These are phyloP conservation scores for Pulicaria dysenterica DNA, from an alignment of 129 eudicot genomes.

Conservation along the genomic window DNA sequence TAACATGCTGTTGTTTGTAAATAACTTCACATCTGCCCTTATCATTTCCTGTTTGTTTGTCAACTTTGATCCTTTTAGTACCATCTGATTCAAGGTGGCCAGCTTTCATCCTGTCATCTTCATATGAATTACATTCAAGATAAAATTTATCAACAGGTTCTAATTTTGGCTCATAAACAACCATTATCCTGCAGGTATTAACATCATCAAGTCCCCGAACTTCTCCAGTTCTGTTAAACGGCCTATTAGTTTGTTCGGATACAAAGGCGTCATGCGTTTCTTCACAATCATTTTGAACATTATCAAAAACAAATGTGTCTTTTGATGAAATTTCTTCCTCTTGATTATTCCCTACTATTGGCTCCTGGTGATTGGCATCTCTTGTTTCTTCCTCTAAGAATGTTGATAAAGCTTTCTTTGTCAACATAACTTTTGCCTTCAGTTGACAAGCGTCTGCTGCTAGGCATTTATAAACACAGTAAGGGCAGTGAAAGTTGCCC, in stretches of 20 bases:
- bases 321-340: constrained; percentile 16
- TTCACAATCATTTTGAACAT: not conserved
- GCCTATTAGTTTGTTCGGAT: constrained; percentile 21
- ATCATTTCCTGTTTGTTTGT: constrained; percentile 15
- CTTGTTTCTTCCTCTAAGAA: constrained; percentile 40
- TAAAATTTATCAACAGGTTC: constrained; percentile 20
- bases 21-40: constrained; percentile 12
- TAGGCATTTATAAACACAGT: constrained; percentile 50
- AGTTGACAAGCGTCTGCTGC: constrained; percentile 29
- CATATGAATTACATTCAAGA: constrained; percentile 2
- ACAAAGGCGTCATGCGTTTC: constrained; percentile 20
- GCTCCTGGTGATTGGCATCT: constrained; percentile 20
- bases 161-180: constrained; percentile 25
- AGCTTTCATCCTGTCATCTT: constrained; percentile 15
- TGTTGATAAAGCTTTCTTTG: constrained; percentile 46
- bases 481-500: constrained; percentile 67
- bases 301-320: constrained; percentile 19
- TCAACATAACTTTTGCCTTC: constrained; percentile 41
- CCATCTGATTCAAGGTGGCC: constrained; percentile 14
- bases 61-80: constrained; percentile 20
- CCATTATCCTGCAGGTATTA: constrained; percentile 25
- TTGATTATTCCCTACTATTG: constrained; percentile 19
- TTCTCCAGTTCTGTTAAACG: not conserved
- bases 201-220: not conserved
- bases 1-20: constrained; percentile 16